Conservation (phyloP, 1,284 basidiomycete genomes). For the Malassezia caprae region DNA sequence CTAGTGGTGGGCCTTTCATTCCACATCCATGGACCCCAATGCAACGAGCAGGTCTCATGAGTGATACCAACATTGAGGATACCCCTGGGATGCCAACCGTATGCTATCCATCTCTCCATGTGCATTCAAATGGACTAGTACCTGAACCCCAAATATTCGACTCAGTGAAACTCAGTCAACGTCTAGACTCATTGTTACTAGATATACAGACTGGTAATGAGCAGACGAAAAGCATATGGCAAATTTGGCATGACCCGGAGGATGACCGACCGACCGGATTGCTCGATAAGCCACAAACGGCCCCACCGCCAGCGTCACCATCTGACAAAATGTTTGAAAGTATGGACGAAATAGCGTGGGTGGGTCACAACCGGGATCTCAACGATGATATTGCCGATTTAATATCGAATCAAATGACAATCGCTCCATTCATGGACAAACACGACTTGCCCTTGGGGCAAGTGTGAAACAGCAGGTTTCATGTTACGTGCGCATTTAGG, state of each 20-base stretch:
- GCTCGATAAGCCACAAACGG: constrained; percentile 16
- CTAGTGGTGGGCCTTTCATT: neutral
- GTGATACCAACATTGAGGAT: neutral
- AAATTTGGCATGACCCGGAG: constrained; percentile 6
- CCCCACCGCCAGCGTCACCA: constrained; percentile 12
- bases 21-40: neutral
- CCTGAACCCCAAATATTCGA: neutral
- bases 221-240: constrained; percentile 10
- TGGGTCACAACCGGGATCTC: neutral
- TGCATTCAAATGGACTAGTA: neutral
- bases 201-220: constrained; percentile 7
- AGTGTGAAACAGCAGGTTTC: neutral
- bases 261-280: neutral
- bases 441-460: neutral
- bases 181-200: neutral
- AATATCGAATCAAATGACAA: neutral
- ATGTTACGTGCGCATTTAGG: neutral
- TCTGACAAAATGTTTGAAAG: neutral
- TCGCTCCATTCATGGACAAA: neutral
- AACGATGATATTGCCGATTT: neutral
- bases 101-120: neutral
- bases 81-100: neutral
- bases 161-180: constrained; percentile 2
- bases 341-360: neutral
- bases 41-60: neutral